phyloP scores from a whole-genome alignment of 768 basidiomycete species.

The Naganishia kalamii region DNA sequence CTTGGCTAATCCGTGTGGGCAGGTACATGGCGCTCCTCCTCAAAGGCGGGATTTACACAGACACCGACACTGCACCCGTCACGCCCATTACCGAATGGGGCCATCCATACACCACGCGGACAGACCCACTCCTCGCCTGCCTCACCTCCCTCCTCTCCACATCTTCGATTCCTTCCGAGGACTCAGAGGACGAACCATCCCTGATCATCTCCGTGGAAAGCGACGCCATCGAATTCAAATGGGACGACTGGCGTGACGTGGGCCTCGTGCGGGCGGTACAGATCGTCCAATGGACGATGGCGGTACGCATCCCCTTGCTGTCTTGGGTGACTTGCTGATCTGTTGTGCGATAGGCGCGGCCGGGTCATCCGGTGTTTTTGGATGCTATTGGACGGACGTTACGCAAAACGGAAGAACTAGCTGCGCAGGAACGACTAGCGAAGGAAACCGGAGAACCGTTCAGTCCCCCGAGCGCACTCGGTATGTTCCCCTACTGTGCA shows the following conservation, averaged over 20 bases:
- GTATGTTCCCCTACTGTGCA: background rate
- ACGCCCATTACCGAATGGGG: constrained; percentile 34
- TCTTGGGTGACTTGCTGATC: background rate
- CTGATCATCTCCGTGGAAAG: constrained; percentile 35
- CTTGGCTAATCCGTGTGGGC: background rate
- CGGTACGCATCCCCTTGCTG: constrained; percentile 21
- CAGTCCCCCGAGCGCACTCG: constrained; percentile 30
- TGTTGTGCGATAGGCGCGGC: background rate
- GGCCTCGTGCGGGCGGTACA: constrained; percentile 32
- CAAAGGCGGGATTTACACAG: constrained; percentile 37
- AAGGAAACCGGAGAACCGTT: constrained; percentile 25
- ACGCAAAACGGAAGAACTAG: constrained; percentile 28
- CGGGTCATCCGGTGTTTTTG: constrained; percentile 33
- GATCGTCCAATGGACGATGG: constrained; percentile 37
- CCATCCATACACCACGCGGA: constrained; percentile 25
- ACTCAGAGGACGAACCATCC: constrained; percentile 30
- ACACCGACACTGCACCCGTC: constrained; percentile 29
- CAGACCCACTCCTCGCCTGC: constrained; percentile 28
- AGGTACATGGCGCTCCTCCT: constrained; percentile 35
- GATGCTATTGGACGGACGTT: constrained; percentile 32
- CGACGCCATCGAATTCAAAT: constrained; percentile 36
- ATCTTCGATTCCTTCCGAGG: constrained; percentile 24
- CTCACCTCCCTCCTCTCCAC: constrained; percentile 29
- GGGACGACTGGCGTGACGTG: constrained; percentile 33
- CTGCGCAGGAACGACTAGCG: constrained; percentile 14